These are phyloP conservation scores for Mycena latifolia DNA, from an alignment of 768 basidiomycete species.

Conservation along the genomic window DNA sequence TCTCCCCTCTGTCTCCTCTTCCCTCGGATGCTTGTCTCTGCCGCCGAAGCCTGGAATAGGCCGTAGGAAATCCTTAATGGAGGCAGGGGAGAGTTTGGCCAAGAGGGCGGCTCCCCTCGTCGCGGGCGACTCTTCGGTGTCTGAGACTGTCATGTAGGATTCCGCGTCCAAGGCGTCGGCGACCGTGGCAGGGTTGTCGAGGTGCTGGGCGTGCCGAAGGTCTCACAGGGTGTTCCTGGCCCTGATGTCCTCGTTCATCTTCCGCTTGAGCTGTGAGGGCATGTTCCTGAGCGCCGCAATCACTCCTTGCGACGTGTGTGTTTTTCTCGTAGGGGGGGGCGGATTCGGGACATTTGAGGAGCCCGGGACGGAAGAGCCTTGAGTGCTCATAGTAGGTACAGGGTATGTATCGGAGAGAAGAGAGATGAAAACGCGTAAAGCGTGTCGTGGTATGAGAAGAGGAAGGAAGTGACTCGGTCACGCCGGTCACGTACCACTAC, in stretches of 20 bases:
- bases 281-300: neutral
- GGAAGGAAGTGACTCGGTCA: no score
- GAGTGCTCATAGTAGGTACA: no score
- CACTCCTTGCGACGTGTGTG: neutral
- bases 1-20: neutral
- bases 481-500: no score
- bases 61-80: neutral
- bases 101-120: neutral
- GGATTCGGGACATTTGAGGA: neutral
- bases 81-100: neutral
- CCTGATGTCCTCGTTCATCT: neutral
- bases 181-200: neutral
- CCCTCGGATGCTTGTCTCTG: neutral
- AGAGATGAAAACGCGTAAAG: no score
- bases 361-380: no score
- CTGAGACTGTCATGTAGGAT: constrained; percentile 1
- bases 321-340: neutral
- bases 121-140: neutral
- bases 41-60: neutral
- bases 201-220: neutral
- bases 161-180: constrained; percentile 6
- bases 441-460: no score
- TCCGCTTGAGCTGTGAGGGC: neutral
- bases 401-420: no score
- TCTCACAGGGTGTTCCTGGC: neutral